Evolutionary conservation across 257 asterid species (phyloP), one percentile per base, ranked within the genome.

Genomic region (Penstemon barbatus): DNA sequence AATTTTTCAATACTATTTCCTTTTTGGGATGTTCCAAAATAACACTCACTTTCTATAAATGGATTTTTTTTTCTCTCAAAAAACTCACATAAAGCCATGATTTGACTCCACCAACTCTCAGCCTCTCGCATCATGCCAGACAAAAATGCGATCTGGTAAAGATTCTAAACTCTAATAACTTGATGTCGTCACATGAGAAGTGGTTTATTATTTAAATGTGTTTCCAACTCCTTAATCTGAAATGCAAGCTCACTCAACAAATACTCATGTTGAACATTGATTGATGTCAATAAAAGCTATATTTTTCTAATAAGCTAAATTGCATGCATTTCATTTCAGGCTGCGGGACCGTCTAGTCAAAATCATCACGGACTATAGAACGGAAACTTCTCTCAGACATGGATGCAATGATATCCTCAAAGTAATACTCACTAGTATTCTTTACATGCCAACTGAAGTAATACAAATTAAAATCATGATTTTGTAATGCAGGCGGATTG

Each of bases 301-400:
- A 19, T 25, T 57, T 5, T 36, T 43, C 50, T 40, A 48, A 38
- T 57, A 55, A 72, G 9, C 66, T 54, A 38, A 61, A 57, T 15
- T 70, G 49, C 19, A 38, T 76, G 67, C 66, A 68, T 74, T 66
- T 74, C 65, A 63, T 74, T 78, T 79, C 89, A 94, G 98, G 83
- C 74, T 94, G 75, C 91, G 99, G 66, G 99, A 94, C 63, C 96
- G 96, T 66, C 84, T 91, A 8, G 97, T 94, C 62, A 94, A 94
- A 82, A 91, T 91, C 80, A 78, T 94, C 78, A 94, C 97, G 0
- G 99, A 94, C 83, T 94, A 94, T 75, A 77, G 98, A 70, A 94
- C 98, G 12, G 99, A 94, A 85, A 91, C 97, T 57, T 94, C 98
- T 77, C 95, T 91, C 33, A 81, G 98, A 75, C 96, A 86, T 75